Base-by-base conservation (phyloP, 331 rosid species). In the Phaseolus coccineus region DNA sequence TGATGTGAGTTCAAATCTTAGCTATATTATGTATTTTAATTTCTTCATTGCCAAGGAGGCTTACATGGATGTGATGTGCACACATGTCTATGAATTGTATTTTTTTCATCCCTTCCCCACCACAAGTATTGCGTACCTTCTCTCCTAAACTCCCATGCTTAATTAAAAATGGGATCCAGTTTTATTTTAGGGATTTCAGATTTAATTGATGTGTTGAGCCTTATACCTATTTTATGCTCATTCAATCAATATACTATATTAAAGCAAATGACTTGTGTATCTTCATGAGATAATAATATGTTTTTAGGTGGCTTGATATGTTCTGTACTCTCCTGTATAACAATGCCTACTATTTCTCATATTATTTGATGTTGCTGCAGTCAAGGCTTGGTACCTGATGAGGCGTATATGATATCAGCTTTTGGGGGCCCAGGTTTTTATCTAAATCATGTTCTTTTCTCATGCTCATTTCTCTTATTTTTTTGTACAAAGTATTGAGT, bases 381-480 rank as follows among this genome's bases (percentile, higher is more conserved):
- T 86, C 99, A 96, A 91, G 97, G 98, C 63, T 89, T 79, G n/a
- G 89, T 84, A 79, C 98, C 98, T 44, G 99, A 93, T 51, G 99
- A 96, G 90, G 89, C 90, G 0, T 80, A 91, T 79, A 96, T 96
- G 99, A 76, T 91, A 71, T 89, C 99, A 19, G 97, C 98, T 74
- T 96, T 89, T 82, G 98, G 96, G 31, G 99, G 96, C 78, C 80
- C 88, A 80, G 99, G 99, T 96, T 46, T 82, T 75, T 48, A 8
- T 5, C 64, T 65, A 37, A 79, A 69, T 56, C 71, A 59, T 37
- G 27, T 39, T 28, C 30, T 22, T 47, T 50, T 52, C 67, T 15
- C 57, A 27, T 62, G 15, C 27, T 22, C 4, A 76, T 53, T 39
- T 52, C 62, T 42, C 56, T 65, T 51, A 48, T 24, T 27, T 55